phyloP scores from a whole-genome alignment of 1,284 basidiomycete genomes.

The Irpex rosettiformis region DNA sequence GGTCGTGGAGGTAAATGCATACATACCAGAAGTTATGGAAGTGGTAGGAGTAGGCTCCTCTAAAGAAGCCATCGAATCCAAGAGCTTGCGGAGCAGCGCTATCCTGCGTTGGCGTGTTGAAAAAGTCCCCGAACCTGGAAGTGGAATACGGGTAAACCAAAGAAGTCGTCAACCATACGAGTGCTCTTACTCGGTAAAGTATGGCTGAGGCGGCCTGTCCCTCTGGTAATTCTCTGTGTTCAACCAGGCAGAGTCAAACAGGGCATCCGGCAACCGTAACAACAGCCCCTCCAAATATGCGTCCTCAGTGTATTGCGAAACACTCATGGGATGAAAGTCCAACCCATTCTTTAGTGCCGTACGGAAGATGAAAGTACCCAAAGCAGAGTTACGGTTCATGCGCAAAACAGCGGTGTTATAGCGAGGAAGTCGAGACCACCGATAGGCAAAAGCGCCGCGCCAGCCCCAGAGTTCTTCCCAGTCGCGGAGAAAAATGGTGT shows the following conservation, averaged over 20 bases:
- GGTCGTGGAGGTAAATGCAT: background rate
- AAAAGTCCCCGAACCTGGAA: slow-evolving; percentile 55
- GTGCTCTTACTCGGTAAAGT: slow-evolving; percentile 55
- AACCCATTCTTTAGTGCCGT: slow-evolving; percentile 64
- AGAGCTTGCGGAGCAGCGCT: slow-evolving; percentile 52
- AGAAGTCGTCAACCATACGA: background rate
- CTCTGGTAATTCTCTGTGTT: slow-evolving; percentile 64
- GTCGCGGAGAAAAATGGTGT: slow-evolving; percentile 68
- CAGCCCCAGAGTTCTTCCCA: slow-evolving; percentile 76
- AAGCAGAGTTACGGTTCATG: slow-evolving; percentile 58
- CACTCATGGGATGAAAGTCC: slow-evolving; percentile 70
- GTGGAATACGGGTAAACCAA: slow-evolving; percentile 6
- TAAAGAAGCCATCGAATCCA: slow-evolving; percentile 68
- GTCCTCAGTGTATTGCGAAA: slow-evolving; percentile 60
- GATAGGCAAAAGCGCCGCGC: slow-evolving; percentile 67
- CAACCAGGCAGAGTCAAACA: slow-evolving; percentile 70
- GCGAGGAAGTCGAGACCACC: slow-evolving; percentile 61
- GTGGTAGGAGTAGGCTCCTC: slow-evolving; percentile 69
- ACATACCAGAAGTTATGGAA: slow-evolving; percentile 50
- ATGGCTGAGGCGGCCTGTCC: slow-evolving; percentile 64
- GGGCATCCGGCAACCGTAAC: slow-evolving; percentile 60
- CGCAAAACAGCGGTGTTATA: slow-evolving; percentile 72
- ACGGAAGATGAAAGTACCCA: slow-evolving; percentile 64
- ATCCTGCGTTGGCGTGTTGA: slow-evolving; percentile 51
- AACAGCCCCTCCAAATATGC: slow-evolving; percentile 58